These are phyloP conservation scores for Rhodotorula sp. DNA, from an alignment of 1,284 basidiomycete genomes.

Conservation along the genomic window DNA sequence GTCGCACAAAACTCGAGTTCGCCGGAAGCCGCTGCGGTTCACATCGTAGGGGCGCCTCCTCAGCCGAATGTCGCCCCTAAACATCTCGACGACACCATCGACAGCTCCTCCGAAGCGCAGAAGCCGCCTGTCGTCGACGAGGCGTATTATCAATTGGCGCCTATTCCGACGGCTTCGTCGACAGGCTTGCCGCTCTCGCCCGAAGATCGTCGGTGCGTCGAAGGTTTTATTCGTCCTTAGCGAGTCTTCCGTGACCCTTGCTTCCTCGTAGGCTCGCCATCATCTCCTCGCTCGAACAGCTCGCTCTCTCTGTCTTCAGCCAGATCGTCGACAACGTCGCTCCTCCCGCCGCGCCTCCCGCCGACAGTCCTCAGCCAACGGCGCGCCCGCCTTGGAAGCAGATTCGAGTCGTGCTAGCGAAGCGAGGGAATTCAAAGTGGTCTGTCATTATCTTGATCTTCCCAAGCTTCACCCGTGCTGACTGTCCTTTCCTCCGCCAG, in stretches of 20 bases:
- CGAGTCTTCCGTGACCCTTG: background rate
- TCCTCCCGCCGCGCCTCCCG: background rate
- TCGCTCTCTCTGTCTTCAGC: constrained; percentile 22
- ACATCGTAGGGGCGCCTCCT: no score
- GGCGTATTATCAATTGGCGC: constrained; percentile 14
- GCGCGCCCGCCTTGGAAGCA: background rate
- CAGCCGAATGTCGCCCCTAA: no score
- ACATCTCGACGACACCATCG: no score
- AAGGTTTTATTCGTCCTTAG: no score
- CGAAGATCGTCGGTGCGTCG: constrained; percentile 14
- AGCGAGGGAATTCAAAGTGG: background rate
- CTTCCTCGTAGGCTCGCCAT: constrained; percentile 15
- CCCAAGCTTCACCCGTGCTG: background rate
- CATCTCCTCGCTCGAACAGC: constrained; percentile 16
- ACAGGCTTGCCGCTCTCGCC: background rate
- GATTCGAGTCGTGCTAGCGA: constrained; percentile 11
- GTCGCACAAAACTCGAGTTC: no score
- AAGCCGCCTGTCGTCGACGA: no score
- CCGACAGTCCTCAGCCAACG: background rate
- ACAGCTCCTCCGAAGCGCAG: background rate
- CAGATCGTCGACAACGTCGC: constrained; percentile 14
- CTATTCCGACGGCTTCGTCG: constrained; percentile 1
- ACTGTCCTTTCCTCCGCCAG: background rate
- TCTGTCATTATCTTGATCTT: background rate
- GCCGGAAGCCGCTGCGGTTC: no score